phyloP scores from a whole-genome alignment of 1,139 yeast genomes.

The Scheffersomyces titani region DNA sequence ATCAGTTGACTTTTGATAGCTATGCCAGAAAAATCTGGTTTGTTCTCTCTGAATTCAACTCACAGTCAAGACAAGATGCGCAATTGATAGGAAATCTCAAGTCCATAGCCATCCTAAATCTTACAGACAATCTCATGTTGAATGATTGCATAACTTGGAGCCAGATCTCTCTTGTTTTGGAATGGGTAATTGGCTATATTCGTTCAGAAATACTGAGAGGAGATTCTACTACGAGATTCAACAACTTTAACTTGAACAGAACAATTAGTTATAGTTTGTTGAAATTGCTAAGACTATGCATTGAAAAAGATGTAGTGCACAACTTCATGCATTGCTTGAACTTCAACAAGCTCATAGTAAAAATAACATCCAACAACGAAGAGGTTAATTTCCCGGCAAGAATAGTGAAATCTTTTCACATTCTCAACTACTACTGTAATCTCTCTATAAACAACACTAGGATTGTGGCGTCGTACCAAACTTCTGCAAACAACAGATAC shows the following conservation, averaged over 20 bases:
- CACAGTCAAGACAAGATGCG: conserved; percentile 5
- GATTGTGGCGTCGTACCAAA: conserved; percentile 15
- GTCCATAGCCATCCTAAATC: conserved; percentile 31
- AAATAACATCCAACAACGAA: neutral
- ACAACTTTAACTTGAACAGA: conserved; percentile 13
- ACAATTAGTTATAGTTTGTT: conserved; percentile 26
- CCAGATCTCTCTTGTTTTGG: conserved; percentile 27
- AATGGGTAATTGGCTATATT: conserved; percentile 32
- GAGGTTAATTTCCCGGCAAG: conserved; percentile 10
- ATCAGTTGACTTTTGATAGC: conserved; percentile 33
- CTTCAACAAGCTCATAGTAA: neutral
- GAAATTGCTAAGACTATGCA: conserved; percentile 22
- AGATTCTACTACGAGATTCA: neutral
- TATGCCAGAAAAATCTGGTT: conserved; percentile 38
- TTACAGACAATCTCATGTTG: conserved; percentile 29
- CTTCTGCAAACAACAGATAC: conserved; percentile 14
- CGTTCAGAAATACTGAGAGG: conserved; percentile 2
- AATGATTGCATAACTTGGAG: conserved; percentile 29
- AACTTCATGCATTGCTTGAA: conserved; percentile 17
- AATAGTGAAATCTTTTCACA: conserved; percentile 19
- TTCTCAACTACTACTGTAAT: conserved; percentile 19
- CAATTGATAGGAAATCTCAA: conserved; percentile 24
- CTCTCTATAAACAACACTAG: conserved; percentile 7
- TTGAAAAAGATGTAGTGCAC: conserved; percentile 16
- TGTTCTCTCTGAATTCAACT: conserved; percentile 14